phyloP scores from a whole-genome alignment of 441 rosid genomes.

The Gossypium trilobum region DNA sequence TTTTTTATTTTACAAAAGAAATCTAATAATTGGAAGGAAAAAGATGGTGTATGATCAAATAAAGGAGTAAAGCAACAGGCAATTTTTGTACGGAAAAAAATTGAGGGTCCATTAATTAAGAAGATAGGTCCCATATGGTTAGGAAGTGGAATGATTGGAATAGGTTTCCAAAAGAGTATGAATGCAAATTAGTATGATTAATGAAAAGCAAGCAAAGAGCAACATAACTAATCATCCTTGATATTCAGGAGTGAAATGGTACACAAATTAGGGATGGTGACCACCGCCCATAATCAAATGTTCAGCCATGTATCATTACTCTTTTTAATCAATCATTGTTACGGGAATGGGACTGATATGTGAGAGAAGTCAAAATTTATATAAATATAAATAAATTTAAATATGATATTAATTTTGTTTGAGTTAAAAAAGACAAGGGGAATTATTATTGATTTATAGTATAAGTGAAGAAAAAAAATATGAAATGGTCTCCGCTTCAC shows the following conservation, averaged over 20 bases:
- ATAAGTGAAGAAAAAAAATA: not conserved
- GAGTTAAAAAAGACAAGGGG: too few relatives aligned
- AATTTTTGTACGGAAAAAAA: not conserved
- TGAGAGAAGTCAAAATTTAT: too few relatives aligned
- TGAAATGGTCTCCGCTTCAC: not conserved
- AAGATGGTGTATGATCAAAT: not conserved
- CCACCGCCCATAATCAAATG: not conserved
- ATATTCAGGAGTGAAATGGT: not conserved
- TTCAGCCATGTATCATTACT: not conserved
- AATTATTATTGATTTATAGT: too few relatives aligned
- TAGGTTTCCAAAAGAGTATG: not conserved
- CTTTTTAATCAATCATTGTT: not conserved
- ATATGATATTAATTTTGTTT: too few relatives aligned
- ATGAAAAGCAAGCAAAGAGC: not conserved
- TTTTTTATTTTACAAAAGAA: too few relatives aligned
- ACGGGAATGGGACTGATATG: not conserved
- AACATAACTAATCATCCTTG: not conserved
- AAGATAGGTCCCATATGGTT: constrained; percentile 1
- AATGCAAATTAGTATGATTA: not conserved
- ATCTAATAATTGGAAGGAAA: too few relatives aligned
- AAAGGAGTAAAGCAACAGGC: constrained; percentile 6
- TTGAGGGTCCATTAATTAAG: not conserved
- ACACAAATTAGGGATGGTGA: not conserved
- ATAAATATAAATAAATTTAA: too few relatives aligned
- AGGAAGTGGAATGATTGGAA: not conserved